phyloP scores from a whole-genome alignment of 768 basidiomycete species.

The Naganishia onofrii region DNA sequence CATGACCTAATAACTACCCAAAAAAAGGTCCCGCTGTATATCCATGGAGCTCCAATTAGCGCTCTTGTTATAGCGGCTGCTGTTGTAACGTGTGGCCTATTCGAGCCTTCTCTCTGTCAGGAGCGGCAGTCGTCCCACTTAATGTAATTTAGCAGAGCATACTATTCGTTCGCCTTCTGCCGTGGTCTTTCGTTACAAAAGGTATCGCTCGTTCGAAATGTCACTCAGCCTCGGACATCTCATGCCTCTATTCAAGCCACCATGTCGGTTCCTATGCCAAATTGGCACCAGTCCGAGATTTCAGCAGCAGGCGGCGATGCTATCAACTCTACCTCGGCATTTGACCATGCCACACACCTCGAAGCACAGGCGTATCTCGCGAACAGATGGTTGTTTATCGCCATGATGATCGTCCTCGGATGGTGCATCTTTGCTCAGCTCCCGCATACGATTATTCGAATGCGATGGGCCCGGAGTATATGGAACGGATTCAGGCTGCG shows the following conservation, averaged over 20 bases:
- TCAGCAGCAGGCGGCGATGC: constrained; percentile 23
- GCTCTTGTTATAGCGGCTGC: no score
- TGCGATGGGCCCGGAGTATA: constrained; percentile 10
- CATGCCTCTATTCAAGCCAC: not conserved
- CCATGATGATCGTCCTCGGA: constrained; percentile 33
- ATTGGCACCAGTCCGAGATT: constrained; percentile 19
- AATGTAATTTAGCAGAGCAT: no score
- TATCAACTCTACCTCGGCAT: constrained; percentile 35
- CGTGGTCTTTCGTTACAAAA: no score
- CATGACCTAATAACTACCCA: no score
- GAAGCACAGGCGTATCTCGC: constrained; percentile 35
- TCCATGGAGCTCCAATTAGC: no score
- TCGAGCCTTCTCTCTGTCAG: no score
- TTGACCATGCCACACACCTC: constrained; percentile 30
- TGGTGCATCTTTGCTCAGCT: constrained; percentile 32
- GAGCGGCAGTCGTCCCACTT: no score
- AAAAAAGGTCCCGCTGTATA: no score
- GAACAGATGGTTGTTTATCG: constrained; percentile 34
- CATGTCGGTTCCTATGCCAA: constrained; percentile 14
- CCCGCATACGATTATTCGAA: constrained; percentile 32
- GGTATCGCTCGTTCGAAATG: no score
- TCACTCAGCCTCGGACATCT: no score
- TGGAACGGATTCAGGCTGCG: constrained; percentile 15
- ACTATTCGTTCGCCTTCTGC: no score
- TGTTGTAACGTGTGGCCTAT: no score